These are phyloP conservation scores for Sporodiniella umbellata DNA, from an alignment of 371 early-diverging fungal genomes.

Conservation along the genomic window DNA sequence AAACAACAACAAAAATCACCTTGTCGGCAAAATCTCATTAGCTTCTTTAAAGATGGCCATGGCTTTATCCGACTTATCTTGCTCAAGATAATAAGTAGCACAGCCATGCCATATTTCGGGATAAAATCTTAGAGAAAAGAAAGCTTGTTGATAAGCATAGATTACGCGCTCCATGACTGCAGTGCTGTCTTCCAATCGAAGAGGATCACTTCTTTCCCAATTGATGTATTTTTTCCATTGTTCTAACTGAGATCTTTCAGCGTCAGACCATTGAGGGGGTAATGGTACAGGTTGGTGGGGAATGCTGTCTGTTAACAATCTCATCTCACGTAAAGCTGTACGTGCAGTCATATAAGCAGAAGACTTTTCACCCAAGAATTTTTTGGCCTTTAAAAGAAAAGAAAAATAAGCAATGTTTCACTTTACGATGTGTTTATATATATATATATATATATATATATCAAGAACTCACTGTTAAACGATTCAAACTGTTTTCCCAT, in stretches of 20 bases:
- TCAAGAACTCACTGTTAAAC: slow-evolving; percentile 62
- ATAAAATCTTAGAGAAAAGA: slow-evolving; percentile 77
- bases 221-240: slow-evolving; percentile 84
- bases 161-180: slow-evolving; percentile 68
- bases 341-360: slow-evolving; percentile 92
- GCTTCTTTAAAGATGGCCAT: slow-evolving; percentile 69
- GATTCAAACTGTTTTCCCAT: slow-evolving; percentile 87
- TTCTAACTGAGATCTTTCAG: slow-evolving; percentile 68
- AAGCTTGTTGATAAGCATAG: slow-evolving; percentile 86
- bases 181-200: slow-evolving; percentile 66
- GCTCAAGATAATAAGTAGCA: slow-evolving; percentile 69
- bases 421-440: no score
- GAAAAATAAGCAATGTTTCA: background rate
- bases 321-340: slow-evolving; percentile 79
- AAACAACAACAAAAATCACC: no score
- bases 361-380: slow-evolving; percentile 78
- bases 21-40: slow-evolving; percentile 71
- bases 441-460: background rate
- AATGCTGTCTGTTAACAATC: slow-evolving; percentile 71
- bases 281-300: slow-evolving; percentile 61
- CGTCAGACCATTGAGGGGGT: slow-evolving; percentile 81
- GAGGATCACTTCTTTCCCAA: slow-evolving; percentile 92
- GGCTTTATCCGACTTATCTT: slow-evolving; percentile 72
- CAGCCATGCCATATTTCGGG: slow-evolving; percentile 84
- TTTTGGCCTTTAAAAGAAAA: slow-evolving; percentile 66